Conservation (phyloP, 139 green algal genomes). For the Asterochloris erici region DNA sequence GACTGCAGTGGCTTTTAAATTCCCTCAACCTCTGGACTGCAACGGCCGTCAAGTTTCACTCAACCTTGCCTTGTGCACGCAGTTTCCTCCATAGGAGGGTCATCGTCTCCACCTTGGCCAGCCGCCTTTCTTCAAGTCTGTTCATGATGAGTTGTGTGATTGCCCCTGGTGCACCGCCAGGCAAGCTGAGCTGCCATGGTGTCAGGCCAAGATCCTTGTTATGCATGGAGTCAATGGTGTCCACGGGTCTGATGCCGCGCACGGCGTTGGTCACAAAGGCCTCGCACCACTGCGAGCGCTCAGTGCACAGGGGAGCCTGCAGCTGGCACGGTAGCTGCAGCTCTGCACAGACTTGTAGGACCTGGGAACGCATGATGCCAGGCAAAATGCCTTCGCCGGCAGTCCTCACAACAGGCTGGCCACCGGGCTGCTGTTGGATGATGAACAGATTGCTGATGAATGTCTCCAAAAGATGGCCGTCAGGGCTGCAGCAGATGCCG, state of each 20-base stretch:
- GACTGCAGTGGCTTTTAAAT: too few relatives aligned
- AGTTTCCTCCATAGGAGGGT: too few relatives aligned
- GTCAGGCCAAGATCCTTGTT: not conserved
- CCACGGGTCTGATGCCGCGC: not conserved
- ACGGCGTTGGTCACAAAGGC: constrained; percentile 21
- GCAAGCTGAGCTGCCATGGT: not conserved
- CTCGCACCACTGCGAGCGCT: not conserved
- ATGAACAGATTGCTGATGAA: constrained; percentile 24
- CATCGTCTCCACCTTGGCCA: too few relatives aligned
- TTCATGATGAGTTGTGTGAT: too few relatives aligned
- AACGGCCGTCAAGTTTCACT: too few relatives aligned
- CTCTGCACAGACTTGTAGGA: constrained; percentile 4
- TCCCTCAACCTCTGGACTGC: too few relatives aligned
- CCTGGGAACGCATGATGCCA: constrained; percentile 11
- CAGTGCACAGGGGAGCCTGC: not conserved
- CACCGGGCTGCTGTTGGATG: not conserved
- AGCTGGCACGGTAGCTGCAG: not conserved
- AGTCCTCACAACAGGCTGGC: not conserved
- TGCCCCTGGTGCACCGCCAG: not conserved
- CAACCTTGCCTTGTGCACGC: too few relatives aligned
- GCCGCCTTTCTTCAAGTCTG: too few relatives aligned
- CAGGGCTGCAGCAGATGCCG: not conserved
- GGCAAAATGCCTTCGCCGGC: not conserved
- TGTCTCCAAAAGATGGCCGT: constrained; percentile 14
- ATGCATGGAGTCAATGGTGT: not conserved